These are phyloP conservation scores for Peronosclerospora sorghi DNA, from an alignment of 352 stramenopile species.

Conservation along the genomic window DNA sequence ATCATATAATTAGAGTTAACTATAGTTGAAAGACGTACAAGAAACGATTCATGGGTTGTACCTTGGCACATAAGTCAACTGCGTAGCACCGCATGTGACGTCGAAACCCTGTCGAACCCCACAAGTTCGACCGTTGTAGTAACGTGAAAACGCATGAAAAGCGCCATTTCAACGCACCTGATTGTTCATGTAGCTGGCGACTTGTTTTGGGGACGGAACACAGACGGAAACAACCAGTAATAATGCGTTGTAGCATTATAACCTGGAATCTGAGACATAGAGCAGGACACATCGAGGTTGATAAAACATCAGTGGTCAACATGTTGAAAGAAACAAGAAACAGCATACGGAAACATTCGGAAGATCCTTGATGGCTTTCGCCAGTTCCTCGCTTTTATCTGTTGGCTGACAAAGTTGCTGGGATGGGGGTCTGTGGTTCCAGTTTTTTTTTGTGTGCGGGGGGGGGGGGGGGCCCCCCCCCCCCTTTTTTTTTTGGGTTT, in stretches of 20 bases:
- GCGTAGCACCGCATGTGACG: constrained; percentile 67
- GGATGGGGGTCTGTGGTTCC: no score
- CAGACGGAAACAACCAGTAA: constrained; percentile 80
- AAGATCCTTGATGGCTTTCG: constrained; percentile 36
- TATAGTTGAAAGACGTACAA: neutral
- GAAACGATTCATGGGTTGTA: constrained; percentile 6
- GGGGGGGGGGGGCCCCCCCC: no score
- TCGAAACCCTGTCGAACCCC: constrained; percentile 48
- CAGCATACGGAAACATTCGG: constrained; percentile 41
- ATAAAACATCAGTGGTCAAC: neutral
- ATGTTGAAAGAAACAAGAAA: neutral
- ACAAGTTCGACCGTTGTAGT: neutral
- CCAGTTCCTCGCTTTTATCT: constrained; percentile 71
- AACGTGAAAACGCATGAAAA: no score
- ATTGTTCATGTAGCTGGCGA: constrained; percentile 64
- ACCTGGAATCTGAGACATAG: constrained; percentile 39
- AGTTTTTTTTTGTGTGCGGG: no score
- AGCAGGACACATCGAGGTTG: neutral
- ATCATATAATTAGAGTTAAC: neutral
- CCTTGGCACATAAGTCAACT: constrained; percentile 61
- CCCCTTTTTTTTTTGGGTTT: no score
- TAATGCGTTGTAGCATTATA: constrained; percentile 47
- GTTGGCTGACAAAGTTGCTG: no score
- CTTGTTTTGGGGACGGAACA: constrained; percentile 35
- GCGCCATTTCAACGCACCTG: constrained; percentile 21